Base-by-base conservation (phyloP, 1,139 yeast genomes). In the Magnusiomyces sp. region DNA sequence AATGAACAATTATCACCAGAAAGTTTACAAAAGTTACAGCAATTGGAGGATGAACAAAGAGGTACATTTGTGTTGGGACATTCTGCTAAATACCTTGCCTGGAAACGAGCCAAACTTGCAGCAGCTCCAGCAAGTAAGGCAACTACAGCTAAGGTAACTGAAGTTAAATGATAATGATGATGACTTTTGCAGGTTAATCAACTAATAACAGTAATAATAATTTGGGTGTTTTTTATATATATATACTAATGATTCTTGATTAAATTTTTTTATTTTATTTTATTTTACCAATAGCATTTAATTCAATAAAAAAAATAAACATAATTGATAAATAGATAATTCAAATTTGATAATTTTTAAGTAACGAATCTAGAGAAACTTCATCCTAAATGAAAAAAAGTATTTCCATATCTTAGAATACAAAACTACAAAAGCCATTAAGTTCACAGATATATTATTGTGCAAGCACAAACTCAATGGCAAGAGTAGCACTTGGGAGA, bases 11-110 rank as follows among this genome's bases (percentile, higher is more conserved):
- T 23, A 34, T 16, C 31, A 42, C 37, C 11, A 32, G 46, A 31
- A 23, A 23, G 10, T 29, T 46, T 31, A 37, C 47, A 42, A 56
- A 65, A 33, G 59, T 62, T 16, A 47, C 49, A 44, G 62, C 63
- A 32, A 34, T 58, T 53, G 57, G 58, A 40, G 59, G 64, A 45
- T 49, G 61, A 60, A 31, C 51, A 51, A 46, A 50, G 50, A 13
- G 55, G 37, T 11, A 13, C 40, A 2, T 34, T 45, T 2, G 48
- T 70, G 43, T 63, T 81, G 46, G 90, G 90, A 1, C 90, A 83
- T 60, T 76, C 83, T 49, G 85, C 87, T 1, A 73, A 73, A 62
- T 86, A 84, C 62, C 64, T 85, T 59, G 83, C 84, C 0, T 84
- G 87, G 86, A 82, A 80, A 63, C 53, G 55, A 17, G 40, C 27